Conservation (phyloP, 805 yeast species). For the Barnettozyma sucrosica region DNA sequence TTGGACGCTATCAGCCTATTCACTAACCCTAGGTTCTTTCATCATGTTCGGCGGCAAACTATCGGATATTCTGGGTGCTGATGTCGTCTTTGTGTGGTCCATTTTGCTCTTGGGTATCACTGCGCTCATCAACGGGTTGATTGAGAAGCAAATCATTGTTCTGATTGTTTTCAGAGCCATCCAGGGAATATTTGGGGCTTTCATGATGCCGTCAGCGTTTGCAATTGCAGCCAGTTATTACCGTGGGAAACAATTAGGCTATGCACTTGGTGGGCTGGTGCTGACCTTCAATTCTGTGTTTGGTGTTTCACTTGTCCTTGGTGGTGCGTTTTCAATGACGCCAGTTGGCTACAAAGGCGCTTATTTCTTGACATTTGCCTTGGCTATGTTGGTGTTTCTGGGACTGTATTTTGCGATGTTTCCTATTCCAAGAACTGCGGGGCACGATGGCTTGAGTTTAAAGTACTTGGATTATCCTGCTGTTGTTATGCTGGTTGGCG, state of each 20-base stretch:
- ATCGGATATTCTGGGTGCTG: conserved; percentile 37
- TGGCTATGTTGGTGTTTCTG: conserved; percentile 18
- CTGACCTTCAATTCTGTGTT: conserved; percentile 26
- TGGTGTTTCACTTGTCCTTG: conserved; percentile 37
- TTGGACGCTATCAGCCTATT: conserved; percentile 41
- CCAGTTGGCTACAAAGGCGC: conserved; percentile 35
- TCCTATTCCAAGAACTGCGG: conserved; percentile 26
- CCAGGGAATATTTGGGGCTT: conserved; percentile 40
- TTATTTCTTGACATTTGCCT: conserved; percentile 34
- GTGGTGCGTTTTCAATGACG: conserved; percentile 39
- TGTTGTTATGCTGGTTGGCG: conserved; percentile 28
- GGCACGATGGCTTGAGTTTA: conserved; percentile 13
- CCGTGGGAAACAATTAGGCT: conserved; percentile 24
- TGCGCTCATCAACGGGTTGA: conserved; percentile 32
- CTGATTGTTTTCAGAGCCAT: conserved; percentile 39
- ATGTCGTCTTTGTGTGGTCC: conserved; percentile 26
- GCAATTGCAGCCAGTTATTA: conserved; percentile 30
- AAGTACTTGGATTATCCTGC: conserved; percentile 34
- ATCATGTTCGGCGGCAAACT: conserved; percentile 38
- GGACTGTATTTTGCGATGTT: conserved; percentile 27
- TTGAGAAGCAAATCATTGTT: conserved; percentile 29
- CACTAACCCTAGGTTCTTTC: conserved; percentile 39
- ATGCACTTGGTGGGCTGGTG: conserved; percentile 25
- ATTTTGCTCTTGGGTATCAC: conserved; percentile 22
- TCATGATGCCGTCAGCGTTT: conserved; percentile 34